Conservation (phyloP, 192 early-diverging fungal species). For the Oehlia diaphana region DNA sequence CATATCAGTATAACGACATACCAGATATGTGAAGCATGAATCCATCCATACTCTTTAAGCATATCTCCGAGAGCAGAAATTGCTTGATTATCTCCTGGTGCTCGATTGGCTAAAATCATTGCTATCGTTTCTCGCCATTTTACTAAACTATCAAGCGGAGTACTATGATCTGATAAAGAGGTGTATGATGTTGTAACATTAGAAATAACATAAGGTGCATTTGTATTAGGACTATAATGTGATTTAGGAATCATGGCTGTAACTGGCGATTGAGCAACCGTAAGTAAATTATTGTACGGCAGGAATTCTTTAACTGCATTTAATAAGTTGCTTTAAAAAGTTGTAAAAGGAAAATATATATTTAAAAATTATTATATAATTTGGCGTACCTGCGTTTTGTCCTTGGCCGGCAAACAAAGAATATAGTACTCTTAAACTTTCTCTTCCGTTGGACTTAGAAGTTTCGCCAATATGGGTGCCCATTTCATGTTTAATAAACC, state of each 20-base stretch:
- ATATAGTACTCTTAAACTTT: slow-evolving; percentile 63
- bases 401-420: slow-evolving; percentile 67
- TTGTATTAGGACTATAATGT: not conserved
- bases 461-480: slow-evolving; percentile 36
- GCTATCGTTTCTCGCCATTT: slow-evolving; percentile 77
- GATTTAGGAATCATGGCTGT: not conserved
- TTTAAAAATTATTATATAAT: not conserved
- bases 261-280: not conserved
- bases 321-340: slow-evolving; percentile 15
- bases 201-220: not conserved
- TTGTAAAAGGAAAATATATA: not conserved
- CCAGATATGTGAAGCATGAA: slow-evolving; percentile 80
- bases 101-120: slow-evolving; percentile 85
- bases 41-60: slow-evolving; percentile 54
- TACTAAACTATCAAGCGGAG: slow-evolving; percentile 39
- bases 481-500: slow-evolving; percentile 64
- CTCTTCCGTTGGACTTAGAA: slow-evolving; percentile 37
- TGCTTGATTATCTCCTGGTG: slow-evolving; percentile 65
- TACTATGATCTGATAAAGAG: slow-evolving; percentile 23
- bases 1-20: slow-evolving; percentile 36
- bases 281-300: slow-evolving; percentile 11
- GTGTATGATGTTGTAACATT: not conserved
- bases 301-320: slow-evolving; percentile 36
- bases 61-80: slow-evolving; percentile 80
- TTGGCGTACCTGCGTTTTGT: slow-evolving; percentile 42